Percentiles rank a stretch among this genome's conserved stretches.
These are phyloP conservation scores for Trypanosoma scelopori DNA, from an alignment of 208 protist genomes.

Conservation along the genomic window DNA sequence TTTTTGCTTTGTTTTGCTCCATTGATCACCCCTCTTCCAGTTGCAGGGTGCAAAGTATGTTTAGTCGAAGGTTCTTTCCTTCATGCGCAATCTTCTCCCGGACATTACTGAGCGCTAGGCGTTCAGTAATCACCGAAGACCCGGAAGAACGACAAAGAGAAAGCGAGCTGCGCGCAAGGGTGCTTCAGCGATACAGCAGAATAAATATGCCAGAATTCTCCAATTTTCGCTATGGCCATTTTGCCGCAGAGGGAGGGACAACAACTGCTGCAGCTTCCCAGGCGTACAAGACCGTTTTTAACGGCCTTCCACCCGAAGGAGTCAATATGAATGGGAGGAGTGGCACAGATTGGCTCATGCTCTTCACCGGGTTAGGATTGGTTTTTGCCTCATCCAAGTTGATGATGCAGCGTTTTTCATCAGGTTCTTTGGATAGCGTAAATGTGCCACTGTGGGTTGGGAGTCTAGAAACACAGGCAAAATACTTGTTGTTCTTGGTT, in stretches of 20 bases:
- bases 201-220: slow-evolving; percentile 45
- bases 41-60: slow-evolving; percentile 14
- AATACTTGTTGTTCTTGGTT: slow-evolving; percentile 66
- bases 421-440: slow-evolving; percentile 38
- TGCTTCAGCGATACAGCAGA: slow-evolving; percentile 50
- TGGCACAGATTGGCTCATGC: slow-evolving; percentile 61
- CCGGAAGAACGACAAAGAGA: slow-evolving; percentile 46
- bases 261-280: slow-evolving; percentile 20
- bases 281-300: slow-evolving; percentile 7
- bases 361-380: slow-evolving; percentile 53
- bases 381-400: slow-evolving; percentile 63
- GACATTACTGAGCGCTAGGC: slow-evolving; percentile 7
- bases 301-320: not conserved
- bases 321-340: slow-evolving; percentile 14
- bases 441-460: slow-evolving; percentile 61
- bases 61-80: slow-evolving; percentile 19
- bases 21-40: not conserved
- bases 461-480: slow-evolving; percentile 54
- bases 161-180: slow-evolving; percentile 46
- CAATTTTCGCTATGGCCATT: slow-evolving; percentile 61
- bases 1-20: slow-evolving; percentile 9
- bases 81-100: not conserved
- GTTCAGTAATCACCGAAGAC: slow-evolving; percentile 25
- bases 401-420: slow-evolving; percentile 42
- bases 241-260: slow-evolving; percentile 36